phyloP scores from a whole-genome alignment of 2,329 filamentous ascomycete species.

The Colletotrichum cuscutae region DNA sequence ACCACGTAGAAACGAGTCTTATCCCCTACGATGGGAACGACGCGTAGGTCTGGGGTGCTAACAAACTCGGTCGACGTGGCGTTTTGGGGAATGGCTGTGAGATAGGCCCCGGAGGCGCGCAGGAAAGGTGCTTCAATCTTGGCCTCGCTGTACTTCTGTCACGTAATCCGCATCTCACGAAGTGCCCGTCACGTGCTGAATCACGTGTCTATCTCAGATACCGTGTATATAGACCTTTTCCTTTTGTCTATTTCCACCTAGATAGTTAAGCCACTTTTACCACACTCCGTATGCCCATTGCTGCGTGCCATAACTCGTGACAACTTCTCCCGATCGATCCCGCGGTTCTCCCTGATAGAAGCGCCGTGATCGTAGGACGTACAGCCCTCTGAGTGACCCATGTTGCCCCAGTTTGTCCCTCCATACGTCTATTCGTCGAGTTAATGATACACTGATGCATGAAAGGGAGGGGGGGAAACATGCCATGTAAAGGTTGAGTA shows the following conservation, averaged over 20 bases:
- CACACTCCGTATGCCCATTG: too few relatives aligned
- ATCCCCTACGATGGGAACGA: constrained; percentile 67
- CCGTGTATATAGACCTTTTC: too few relatives aligned
- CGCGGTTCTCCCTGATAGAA: constrained; percentile 71
- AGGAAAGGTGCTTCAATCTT: constrained; percentile 79
- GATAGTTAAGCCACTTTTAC: too few relatives aligned
- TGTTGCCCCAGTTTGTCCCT: constrained; percentile 82
- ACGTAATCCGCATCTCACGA: too few relatives aligned
- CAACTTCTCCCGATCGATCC: constrained; percentile 75
- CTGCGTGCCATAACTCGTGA: too few relatives aligned
- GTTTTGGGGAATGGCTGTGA: constrained; percentile 62
- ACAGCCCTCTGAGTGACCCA: constrained; percentile 71
- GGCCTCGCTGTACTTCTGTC: constrained; percentile 79
- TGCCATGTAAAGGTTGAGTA: constrained; percentile 79
- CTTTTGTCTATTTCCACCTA: too few relatives aligned
- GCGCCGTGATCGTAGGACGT: constrained; percentile 61
- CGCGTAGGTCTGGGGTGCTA: constrained; percentile 55
- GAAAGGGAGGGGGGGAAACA: too few relatives aligned
- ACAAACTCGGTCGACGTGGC: constrained; percentile 29
- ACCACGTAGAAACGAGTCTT: constrained; percentile 67
- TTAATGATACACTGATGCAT: too few relatives aligned
- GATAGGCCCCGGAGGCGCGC: constrained; percentile 73
- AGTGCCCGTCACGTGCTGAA: too few relatives aligned
- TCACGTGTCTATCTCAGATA: too few relatives aligned
- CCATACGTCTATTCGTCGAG: constrained; percentile 59